Base-by-base conservation (phyloP, 495 filamentous ascomycete genomes). In the Podospora appendiculata region DNA sequence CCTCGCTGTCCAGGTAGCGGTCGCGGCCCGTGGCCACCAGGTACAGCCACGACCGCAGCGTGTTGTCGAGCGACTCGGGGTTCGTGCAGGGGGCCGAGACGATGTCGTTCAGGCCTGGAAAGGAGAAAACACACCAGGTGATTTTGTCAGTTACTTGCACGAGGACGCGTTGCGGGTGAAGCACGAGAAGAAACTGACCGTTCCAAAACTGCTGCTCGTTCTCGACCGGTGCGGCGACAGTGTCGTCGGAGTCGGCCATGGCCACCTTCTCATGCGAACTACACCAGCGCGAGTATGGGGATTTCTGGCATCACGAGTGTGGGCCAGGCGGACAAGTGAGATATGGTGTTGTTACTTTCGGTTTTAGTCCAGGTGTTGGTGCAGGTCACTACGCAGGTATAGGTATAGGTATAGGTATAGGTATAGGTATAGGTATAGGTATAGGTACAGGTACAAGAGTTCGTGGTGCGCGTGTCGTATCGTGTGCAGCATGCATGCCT, bases 121-220 rank as follows among this genome's bases (percentile, higher is more conserved):
- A 45, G 25, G 19, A 13, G 19, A 43, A 48, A 10, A 25, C 19
- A 51, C 18, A n/a, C n/a, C n/a, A n/a, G n/a, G n/a, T n/a, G n/a
- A n/a, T n/a, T n/a, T 9, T 33, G 32, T 50, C 19, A 54, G 58
- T 25, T 25, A 17, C 44, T 25, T n/a, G 32, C 45, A 34, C 51
- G 47, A 47, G 32, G 39, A 16, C 32, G 2, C 42, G 50, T 1
- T n/a, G 17, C 7, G n/a, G 44, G 11, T 13, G 40, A 25, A 25
- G n/a, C n/a, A 25, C 2, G 25, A 25, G 25, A 5, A 25, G 25
- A 44, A 10, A 72, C 82, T 64, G 62, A 95, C 92, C 87, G 70
- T 83, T 74, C 93, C 93, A 96, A 73, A 96, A 93, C 70, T 95
- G 87, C 66, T 90, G 79, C 73, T 92, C 90, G 70, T 81, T 86